Evolutionary conservation across 371 early-diverging fungal genomes (phyloP).

Genomic region (Capniomyces stellatus): DNA sequence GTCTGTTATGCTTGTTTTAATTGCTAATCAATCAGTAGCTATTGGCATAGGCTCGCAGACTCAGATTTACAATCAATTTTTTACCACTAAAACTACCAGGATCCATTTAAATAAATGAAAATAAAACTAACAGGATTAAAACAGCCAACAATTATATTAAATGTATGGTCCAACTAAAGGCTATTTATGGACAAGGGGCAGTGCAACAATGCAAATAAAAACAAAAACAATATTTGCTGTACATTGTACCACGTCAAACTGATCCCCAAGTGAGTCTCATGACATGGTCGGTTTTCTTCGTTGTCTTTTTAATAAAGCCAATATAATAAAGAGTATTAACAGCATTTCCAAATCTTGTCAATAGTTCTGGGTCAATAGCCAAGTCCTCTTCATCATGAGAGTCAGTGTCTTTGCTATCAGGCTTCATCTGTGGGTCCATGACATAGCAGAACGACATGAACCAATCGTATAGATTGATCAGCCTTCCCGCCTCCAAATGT

Average conservation of each 20-base stretch:
- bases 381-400: background rate
- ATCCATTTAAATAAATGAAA: no score
- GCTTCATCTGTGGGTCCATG: conserved; percentile 11
- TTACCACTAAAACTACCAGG: background rate
- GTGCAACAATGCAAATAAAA: background rate
- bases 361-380: conserved; percentile 8
- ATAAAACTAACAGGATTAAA: background rate
- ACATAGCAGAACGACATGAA: conserved; percentile 49
- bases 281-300: conserved; percentile 83
- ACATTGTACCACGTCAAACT: conserved; percentile 1
- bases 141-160: background rate
- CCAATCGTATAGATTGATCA: conserved; percentile 89
- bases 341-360: conserved; percentile 70
- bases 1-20: no score
- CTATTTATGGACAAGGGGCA: background rate
- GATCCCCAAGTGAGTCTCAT: conserved; percentile 68
- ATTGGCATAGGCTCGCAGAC: no score
- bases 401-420: conserved; percentile 15
- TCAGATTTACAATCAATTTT: background rate
- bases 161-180: background rate
- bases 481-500: conserved; percentile 73
- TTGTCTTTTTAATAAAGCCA: conserved; percentile 76
- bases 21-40: no score
- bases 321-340: conserved; percentile 70
- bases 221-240: no score